Evolutionary conservation across 495 filamentous ascomycete species (phyloP).

Genomic region (Astrothelium macrocarpum): DNA sequence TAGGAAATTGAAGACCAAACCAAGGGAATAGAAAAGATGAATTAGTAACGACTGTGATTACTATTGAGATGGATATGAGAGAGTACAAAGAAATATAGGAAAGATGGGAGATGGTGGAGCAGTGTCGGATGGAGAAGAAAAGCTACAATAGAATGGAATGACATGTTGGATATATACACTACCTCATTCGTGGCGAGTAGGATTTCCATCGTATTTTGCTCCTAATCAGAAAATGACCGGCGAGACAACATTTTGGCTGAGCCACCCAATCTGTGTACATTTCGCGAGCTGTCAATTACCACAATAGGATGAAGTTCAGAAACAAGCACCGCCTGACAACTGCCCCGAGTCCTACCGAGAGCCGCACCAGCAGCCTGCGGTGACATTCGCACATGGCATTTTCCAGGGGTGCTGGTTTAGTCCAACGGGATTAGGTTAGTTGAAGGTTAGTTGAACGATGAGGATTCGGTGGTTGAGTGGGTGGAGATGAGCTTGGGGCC

Average conservation of each 20-base stretch:
- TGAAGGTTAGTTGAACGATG: neutral
- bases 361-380: neutral
- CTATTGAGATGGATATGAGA: neutral
- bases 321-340: neutral
- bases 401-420: neutral
- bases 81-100: neutral
- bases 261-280: neutral
- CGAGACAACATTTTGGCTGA: neutral
- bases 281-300: neutral
- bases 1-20: neutral
- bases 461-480: neutral
- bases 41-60: constrained; percentile 4
- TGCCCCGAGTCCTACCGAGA: neutral
- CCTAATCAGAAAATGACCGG: neutral
- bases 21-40: neutral
- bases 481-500: neutral
- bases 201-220: neutral
- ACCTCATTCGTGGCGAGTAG: neutral
- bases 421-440: neutral
- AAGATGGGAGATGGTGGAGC: neutral
- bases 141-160: neutral
- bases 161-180: neutral
- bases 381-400: neutral
- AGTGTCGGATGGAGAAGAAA: neutral
- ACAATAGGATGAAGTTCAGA: neutral